Conservation (phyloP, 345 rosid species). For the Citropsis articulata region DNA sequence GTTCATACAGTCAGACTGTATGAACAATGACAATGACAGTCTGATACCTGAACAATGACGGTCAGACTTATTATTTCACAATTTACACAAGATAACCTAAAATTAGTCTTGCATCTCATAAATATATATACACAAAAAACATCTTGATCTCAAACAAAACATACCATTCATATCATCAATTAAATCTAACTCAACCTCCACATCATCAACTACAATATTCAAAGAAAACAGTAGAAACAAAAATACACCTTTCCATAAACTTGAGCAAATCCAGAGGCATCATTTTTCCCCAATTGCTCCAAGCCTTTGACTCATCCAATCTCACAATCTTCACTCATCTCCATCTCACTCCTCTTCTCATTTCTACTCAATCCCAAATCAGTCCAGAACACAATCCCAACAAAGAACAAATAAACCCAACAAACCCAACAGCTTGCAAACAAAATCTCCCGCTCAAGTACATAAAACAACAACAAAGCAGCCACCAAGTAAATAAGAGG, state of each 20-base stretch:
- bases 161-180: conserved; percentile 27
- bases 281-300: conserved; percentile 30
- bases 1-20: no score
- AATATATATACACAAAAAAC: neutral
- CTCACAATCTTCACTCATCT: conserved; percentile 33
- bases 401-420: conserved; percentile 81
- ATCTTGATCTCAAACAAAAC: neutral
- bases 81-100: no score
- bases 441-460: conserved; percentile 91
- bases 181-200: neutral
- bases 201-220: neutral
- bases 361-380: conserved; percentile 53
- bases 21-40: no score
- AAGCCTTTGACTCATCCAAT: conserved; percentile 26
- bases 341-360: conserved; percentile 26
- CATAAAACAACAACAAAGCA: conserved; percentile 71
- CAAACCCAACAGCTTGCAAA: conserved; percentile 90
- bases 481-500: conserved; percentile 32
- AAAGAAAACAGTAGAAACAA: neutral
- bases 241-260: conserved; percentile 26
- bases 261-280: conserved; percentile 26
- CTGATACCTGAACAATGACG: no score
- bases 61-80: no score
- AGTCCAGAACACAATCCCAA: conserved; percentile 91
- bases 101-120: no score